Evolutionary conservation across 352 stramenopile genomes (phyloP).

Genomic region (Pythium myriotylum): DNA sequence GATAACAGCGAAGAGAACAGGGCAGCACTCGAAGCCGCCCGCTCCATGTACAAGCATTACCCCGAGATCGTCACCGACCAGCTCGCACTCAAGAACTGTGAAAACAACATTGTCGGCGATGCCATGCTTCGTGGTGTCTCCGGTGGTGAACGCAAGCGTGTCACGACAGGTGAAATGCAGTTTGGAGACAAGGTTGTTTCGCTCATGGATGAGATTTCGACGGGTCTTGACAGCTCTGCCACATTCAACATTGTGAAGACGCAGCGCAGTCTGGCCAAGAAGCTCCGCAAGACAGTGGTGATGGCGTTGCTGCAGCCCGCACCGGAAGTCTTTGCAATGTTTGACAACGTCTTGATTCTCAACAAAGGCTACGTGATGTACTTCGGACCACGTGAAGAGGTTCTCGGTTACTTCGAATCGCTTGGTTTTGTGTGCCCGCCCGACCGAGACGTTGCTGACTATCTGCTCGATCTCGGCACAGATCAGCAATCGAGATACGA

Average conservation of each 20-base stretch:
- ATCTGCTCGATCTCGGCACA: constrained; percentile 75
- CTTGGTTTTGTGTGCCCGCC: constrained; percentile 67
- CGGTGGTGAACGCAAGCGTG: constrained; percentile 61
- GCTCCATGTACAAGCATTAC: constrained; percentile 33
- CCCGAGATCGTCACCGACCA: constrained; percentile 48
- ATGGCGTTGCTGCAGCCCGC: constrained; percentile 90
- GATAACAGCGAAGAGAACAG: constrained; percentile 45
- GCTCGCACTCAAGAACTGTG: constrained; percentile 34
- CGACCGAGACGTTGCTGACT: constrained; percentile 89
- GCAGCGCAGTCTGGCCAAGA: constrained; percentile 57
- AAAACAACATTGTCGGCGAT: constrained; percentile 66
- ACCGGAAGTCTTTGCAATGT: constrained; percentile 92
- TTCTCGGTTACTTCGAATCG: constrained; percentile 75
- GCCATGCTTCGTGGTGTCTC: constrained; percentile 50
- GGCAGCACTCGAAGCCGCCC: constrained; percentile 35
- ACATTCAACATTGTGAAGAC: constrained; percentile 87
- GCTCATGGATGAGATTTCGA: constrained; percentile 91
- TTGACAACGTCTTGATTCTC: constrained; percentile 93
- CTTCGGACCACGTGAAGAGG: constrained; percentile 59
- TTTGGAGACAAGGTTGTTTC: constrained; percentile 59
- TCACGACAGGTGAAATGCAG: constrained; percentile 79
- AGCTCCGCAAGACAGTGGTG: constrained; percentile 56
- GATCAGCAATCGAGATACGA: constrained; percentile 30
- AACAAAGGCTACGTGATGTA: constrained; percentile 91
- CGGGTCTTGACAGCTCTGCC: constrained; percentile 88